phyloP scores from a whole-genome alignment of 2,329 filamentous ascomycete species.

The Cercospora canescens region DNA sequence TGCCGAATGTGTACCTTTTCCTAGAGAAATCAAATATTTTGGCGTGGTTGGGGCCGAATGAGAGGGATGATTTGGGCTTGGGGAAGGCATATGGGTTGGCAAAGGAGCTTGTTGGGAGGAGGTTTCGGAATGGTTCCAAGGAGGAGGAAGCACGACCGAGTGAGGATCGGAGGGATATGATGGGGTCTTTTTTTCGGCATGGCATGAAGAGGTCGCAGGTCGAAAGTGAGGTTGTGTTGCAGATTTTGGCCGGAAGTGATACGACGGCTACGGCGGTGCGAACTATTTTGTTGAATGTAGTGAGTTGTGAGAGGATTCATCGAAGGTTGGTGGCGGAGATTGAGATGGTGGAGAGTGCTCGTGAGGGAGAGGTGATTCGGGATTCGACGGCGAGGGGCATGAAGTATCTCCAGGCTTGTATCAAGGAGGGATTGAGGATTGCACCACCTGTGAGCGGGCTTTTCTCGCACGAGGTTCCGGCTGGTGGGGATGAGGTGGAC shows the following conservation, averaged over 20 bases:
- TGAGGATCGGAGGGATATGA: constrained; percentile 16
- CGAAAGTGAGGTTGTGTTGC: constrained; percentile 16
- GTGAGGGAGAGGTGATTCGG: background rate
- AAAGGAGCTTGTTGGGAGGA: constrained; percentile 2
- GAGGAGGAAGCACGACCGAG: background rate
- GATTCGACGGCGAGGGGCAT: constrained; percentile 32
- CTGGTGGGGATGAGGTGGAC: constrained; percentile 37
- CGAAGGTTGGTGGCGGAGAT: constrained; percentile 50
- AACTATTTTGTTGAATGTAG: constrained; percentile 18
- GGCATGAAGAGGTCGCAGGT: constrained; percentile 11
- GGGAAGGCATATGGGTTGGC: constrained; percentile 5
- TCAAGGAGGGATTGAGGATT: constrained; percentile 42
- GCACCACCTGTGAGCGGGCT: constrained; percentile 41
- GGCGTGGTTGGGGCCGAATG: constrained; percentile 2
- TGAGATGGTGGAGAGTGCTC: constrained; percentile 8
- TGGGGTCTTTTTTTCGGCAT: constrained; percentile 15
- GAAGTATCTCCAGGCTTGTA: constrained; percentile 42
- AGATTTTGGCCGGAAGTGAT: constrained; percentile 47
- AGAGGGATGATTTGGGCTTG: constrained; percentile 13
- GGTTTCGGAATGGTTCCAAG: background rate
- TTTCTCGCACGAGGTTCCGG: constrained; percentile 38
- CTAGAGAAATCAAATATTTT: constrained; percentile 10
- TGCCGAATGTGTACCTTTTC: constrained; percentile 10
- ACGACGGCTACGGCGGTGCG: constrained; percentile 52
- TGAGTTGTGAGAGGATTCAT: constrained; percentile 37